Percentiles rank a stretch among this genome's conserved stretches.
Conservation (phyloP, 805 yeast genomes). For the Candida koratica region DNA sequence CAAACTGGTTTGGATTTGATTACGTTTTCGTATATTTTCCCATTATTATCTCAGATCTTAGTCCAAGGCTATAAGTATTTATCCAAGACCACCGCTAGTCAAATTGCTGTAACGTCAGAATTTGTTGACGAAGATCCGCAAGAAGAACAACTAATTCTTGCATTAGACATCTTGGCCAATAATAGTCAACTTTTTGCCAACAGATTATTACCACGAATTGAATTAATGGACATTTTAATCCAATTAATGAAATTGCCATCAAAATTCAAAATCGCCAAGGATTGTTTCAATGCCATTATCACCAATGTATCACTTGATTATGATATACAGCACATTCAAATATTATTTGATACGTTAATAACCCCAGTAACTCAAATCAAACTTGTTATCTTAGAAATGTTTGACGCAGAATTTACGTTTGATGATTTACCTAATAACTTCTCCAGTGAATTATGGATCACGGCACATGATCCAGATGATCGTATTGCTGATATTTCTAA, state of each 20-base stretch:
- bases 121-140: slow-evolving; percentile 80
- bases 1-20: slow-evolving; percentile 66
- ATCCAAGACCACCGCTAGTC: slow-evolving; percentile 45
- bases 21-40: slow-evolving; percentile 70
- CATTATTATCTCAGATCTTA: slow-evolving; percentile 66
- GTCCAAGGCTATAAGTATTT: slow-evolving; percentile 61
- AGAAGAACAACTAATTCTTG: slow-evolving; percentile 78
- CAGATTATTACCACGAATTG: slow-evolving; percentile 62
- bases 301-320: slow-evolving; percentile 70
- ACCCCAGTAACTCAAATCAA: slow-evolving; percentile 70
- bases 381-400: slow-evolving; percentile 70
- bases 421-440: slow-evolving; percentile 42
- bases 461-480: slow-evolving; percentile 69
- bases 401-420: slow-evolving; percentile 79
- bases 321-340: slow-evolving; percentile 50
- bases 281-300: slow-evolving; percentile 71
- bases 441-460: slow-evolving; percentile 72
- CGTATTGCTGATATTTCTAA: slow-evolving; percentile 60
- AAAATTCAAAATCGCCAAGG: slow-evolving; percentile 78
- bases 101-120: slow-evolving; percentile 53
- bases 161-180: slow-evolving; percentile 67
- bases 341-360: slow-evolving; percentile 54
- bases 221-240: slow-evolving; percentile 58
- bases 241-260: slow-evolving; percentile 68
- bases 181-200: slow-evolving; percentile 70